These are phyloP conservation scores for Fistulifera pelliculosa DNA, from an alignment of 108 stramenopile species.

Conservation along the genomic window DNA sequence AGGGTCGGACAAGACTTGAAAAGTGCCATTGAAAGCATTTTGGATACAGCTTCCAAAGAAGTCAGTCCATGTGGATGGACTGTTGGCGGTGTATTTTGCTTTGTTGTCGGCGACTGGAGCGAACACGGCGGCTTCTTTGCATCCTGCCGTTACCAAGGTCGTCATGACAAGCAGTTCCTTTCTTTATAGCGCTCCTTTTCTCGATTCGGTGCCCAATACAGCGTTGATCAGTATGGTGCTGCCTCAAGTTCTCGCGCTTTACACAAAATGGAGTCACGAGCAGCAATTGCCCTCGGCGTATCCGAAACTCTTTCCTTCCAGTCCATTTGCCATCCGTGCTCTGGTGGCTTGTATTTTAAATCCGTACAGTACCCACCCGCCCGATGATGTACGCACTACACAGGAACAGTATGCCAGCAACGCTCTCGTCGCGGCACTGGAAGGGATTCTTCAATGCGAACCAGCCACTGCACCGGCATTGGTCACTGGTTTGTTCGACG, in stretches of 20 bases:
- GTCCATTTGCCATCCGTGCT: conserved; percentile 29
- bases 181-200: conserved; percentile 32
- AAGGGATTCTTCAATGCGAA: conserved; percentile 39
- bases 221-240: conserved; percentile 39
- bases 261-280: conserved; percentile 33
- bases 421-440: conserved; percentile 33
- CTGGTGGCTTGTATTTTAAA: conserved; percentile 52
- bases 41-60: conserved; percentile 59
- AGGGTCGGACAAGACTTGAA: conserved; percentile 23
- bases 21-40: conserved; percentile 38
- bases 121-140: conserved; percentile 17
- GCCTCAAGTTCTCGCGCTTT: conserved; percentile 51
- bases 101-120: conserved; percentile 17
- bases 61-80: conserved; percentile 53
- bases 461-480: conserved; percentile 37
- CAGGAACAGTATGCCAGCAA: conserved; percentile 4
- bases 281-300: conserved; percentile 14
- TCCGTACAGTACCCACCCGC: conserved; percentile 15
- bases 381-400: conserved; percentile 1
- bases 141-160: conserved; percentile 19
- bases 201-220: conserved; percentile 24
- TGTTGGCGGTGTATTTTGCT: conserved; percentile 45
- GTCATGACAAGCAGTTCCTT: conserved; percentile 50
- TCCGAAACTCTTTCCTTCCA: conserved; percentile 21
- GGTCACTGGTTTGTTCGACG: conserved; percentile 31